phyloP scores from a whole-genome alignment of 2,329 filamentous ascomycete genomes.

The Fusarium sp. region DNA sequence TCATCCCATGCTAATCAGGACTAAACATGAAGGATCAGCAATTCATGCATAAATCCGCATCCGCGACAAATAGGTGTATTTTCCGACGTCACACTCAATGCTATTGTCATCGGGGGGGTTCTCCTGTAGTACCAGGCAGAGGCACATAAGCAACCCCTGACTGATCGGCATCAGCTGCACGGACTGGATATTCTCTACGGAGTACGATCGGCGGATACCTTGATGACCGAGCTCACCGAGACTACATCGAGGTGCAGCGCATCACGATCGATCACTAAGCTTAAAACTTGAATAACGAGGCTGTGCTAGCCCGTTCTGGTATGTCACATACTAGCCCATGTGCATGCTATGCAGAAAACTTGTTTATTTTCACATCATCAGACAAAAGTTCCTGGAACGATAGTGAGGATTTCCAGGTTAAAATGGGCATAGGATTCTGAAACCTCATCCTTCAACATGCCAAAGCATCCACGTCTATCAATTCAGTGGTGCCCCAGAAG shows the following conservation, averaged over 20 bases:
- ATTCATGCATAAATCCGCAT: not conserved
- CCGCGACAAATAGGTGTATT: not conserved
- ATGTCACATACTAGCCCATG: not conserved
- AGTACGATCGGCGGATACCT: slow-evolving; percentile 14
- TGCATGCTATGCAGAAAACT: not conserved
- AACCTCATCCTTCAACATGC: not conserved
- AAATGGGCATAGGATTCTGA: not conserved
- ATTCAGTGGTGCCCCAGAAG: slow-evolving; percentile 31
- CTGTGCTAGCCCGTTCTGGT: not conserved
- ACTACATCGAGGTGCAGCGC: not conserved
- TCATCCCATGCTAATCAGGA: not conserved
- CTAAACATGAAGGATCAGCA: slow-evolving; percentile 1
- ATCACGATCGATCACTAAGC: not conserved
- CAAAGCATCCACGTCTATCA: not conserved
- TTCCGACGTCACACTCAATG: not conserved
- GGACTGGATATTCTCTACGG: slow-evolving; percentile 9
- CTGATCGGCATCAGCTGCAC: slow-evolving; percentile 25
- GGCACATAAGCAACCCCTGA: not conserved
- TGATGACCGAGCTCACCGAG: not conserved
- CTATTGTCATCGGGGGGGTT: not conserved
- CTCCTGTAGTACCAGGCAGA: not conserved
- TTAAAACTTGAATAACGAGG: not conserved
- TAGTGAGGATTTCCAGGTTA: too few relatives aligned
- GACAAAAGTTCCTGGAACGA: not conserved
- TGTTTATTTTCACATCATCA: not conserved